phyloP scores from a whole-genome alignment of 345 rosid species.

The Populus ilicifolia region DNA sequence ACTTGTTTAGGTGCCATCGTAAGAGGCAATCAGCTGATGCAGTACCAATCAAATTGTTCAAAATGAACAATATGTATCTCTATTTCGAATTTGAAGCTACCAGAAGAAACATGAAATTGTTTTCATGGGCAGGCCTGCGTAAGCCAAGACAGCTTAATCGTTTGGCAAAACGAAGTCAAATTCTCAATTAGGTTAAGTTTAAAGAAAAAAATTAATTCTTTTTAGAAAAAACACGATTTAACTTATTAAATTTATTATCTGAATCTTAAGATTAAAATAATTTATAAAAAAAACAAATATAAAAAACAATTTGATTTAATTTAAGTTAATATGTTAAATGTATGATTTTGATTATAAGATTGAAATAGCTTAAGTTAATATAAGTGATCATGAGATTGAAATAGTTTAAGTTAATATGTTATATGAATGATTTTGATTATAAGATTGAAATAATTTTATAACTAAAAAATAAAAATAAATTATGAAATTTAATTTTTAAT shows the following conservation, averaged over 20 bases:
- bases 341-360: rapidly evolving
- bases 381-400: rapidly evolving
- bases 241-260: rapidly evolving
- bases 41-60: not conserved
- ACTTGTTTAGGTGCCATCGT: not conserved
- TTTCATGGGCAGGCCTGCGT: not conserved
- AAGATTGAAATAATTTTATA: rapidly evolving
- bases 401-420: no score
- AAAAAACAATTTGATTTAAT: no score
- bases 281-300: no score
- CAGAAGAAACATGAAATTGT: not conserved
- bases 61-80: not conserved
- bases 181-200: no score
- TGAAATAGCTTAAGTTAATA: rapidly evolving
- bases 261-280: no score
- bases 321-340: no score
- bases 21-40: not conserved
- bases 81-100: not conserved
- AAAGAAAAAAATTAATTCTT: no score
- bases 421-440: rapidly evolving
- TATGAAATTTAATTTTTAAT: no score
- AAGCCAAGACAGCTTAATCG: not conserved
- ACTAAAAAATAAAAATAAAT: no score
- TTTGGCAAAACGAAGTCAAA: not conserved
- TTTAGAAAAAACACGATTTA: rapidly evolving